A percentile compares a stretch with the other conserved stretches of the same genome.
These are phyloP conservation scores for Phylloporus arenicola DNA, from an alignment of 768 basidiomycete species.

Conservation along the genomic window DNA sequence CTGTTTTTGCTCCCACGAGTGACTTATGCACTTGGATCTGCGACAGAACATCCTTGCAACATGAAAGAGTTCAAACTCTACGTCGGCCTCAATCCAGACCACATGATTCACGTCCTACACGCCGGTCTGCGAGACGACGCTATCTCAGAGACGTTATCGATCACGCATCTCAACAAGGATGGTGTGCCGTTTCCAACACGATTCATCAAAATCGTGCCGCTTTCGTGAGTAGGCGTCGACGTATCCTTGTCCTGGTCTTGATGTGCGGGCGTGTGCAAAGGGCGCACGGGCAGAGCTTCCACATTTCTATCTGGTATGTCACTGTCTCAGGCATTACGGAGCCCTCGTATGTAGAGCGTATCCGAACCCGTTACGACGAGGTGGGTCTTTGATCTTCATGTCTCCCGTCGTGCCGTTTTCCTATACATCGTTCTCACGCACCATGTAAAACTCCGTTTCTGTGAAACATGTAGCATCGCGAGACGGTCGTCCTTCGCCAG, in stretches of 20 bases:
- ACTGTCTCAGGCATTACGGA: constrained; percentile 57
- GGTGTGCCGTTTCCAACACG: constrained; percentile 59
- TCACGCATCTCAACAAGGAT: constrained; percentile 50
- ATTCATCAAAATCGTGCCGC: constrained; percentile 69
- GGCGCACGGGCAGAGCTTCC: constrained; percentile 66
- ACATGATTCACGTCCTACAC: constrained; percentile 64
- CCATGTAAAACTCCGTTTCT: neutral
- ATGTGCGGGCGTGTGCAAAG: constrained; percentile 30
- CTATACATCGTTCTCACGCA: neutral
- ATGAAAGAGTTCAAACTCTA: constrained; percentile 79
- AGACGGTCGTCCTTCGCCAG: constrained; percentile 59
- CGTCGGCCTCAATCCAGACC: constrained; percentile 57
- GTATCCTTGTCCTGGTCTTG: neutral
- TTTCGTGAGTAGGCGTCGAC: constrained; percentile 49
- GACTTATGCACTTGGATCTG: neutral
- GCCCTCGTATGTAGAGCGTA: constrained; percentile 48
- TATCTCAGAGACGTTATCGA: constrained; percentile 56
- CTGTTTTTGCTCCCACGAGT: neutral
- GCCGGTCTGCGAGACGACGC: constrained; percentile 61
- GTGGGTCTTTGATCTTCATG: constrained; percentile 35
- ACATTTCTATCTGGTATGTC: constrained; percentile 77
- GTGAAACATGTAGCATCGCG: constrained; percentile 47
- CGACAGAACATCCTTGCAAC: constrained; percentile 77
- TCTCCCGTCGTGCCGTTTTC: neutral
- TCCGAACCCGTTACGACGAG: constrained; percentile 53